Evolutionary conservation across 148 eudicot species (phyloP).

Genomic region (Cornus controversa): DNA sequence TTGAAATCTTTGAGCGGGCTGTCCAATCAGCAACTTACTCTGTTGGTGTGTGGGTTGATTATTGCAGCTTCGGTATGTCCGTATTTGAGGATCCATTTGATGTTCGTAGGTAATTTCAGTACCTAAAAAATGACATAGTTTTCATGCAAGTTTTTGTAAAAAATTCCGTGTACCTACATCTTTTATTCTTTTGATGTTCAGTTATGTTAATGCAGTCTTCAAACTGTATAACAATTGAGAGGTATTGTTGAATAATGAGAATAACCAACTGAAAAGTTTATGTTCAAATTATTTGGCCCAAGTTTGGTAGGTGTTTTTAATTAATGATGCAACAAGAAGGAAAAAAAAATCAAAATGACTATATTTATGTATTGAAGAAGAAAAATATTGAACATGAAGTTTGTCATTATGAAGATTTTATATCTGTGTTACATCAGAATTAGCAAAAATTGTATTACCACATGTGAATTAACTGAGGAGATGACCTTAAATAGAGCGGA

Average conservation of each 20-base stretch:
- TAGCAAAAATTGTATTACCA: neutral
- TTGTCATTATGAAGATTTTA: neutral
- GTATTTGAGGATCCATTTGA: slow-evolving; percentile 65
- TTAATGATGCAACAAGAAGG: neutral
- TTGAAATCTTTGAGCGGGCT: slow-evolving; percentile 66
- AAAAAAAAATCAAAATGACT: neutral
- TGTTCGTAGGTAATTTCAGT: slow-evolving; percentile 61
- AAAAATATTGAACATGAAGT: no score
- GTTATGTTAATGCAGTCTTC: neutral
- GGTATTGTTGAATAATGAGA: neutral
- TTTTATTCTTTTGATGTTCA: neutral
- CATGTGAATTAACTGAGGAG: no score
- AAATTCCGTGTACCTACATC: neutral
- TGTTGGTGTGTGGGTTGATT: slow-evolving; percentile 80
- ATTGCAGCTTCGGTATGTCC: slow-evolving; percentile 63
- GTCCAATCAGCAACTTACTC: slow-evolving; percentile 54
- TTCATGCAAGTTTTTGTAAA: neutral
- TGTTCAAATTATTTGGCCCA: neutral
- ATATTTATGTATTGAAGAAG: neutral
- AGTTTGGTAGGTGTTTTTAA: neutral
- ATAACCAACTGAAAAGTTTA: neutral
- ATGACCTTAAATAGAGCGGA: no score
- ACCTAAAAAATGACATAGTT: neutral
- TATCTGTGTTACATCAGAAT: neutral
- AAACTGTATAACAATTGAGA: neutral